These are phyloP conservation scores for Papilionanthe hybrid DNA, from an alignment of 116 monocot species.

Conservation along the genomic window DNA sequence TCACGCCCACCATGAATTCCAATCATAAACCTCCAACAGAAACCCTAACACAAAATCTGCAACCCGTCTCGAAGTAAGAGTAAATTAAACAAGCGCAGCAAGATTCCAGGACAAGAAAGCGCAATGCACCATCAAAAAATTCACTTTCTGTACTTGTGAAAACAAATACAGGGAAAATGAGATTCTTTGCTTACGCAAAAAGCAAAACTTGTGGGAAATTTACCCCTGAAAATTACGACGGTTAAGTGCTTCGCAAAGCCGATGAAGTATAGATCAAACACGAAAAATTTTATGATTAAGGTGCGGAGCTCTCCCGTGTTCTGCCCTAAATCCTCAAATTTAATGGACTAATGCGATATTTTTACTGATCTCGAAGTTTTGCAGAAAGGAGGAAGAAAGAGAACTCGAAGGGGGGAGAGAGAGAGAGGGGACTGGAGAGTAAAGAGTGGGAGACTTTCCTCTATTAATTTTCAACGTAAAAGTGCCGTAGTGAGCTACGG, in stretches of 20 bases:
- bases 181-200: not conserved
- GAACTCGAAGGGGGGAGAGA: not conserved
- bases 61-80: not conserved
- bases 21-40: not conserved
- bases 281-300: no score
- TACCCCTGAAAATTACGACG: not conserved
- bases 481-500: constrained; percentile 8
- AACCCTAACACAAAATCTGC: constrained; percentile 16
- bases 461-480: constrained; percentile 2
- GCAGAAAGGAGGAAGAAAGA: not conserved
- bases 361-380: not conserved
- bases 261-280: not conserved
- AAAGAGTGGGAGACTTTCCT: not conserved
- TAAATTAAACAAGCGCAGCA: not conserved
- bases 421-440: not conserved
- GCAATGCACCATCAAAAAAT: not conserved
- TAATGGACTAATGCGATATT: not conserved
- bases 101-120: not conserved
- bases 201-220: not conserved
- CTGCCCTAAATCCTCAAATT: not conserved
- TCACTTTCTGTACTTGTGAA: not conserved
- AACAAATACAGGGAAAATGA: constrained; percentile 5
- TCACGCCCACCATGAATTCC: constrained; percentile 9
- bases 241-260: not conserved
- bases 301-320: not conserved